Base-by-base conservation (phyloP, 495 filamentous ascomycete genomes). In the Penicillium parvum region DNA sequence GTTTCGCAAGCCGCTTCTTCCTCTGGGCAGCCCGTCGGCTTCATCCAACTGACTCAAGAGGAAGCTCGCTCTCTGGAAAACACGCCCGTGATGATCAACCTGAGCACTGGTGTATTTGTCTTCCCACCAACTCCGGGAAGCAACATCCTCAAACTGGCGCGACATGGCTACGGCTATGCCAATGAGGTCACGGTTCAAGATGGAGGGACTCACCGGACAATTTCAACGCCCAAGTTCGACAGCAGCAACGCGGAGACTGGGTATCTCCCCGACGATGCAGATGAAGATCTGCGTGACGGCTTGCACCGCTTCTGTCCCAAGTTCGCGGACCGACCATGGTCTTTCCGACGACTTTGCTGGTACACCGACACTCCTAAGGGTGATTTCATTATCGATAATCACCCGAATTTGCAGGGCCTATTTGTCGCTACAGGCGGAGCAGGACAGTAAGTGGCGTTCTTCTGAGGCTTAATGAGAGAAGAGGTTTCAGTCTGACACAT, bases 401-500 rank as follows among this genome's bases (percentile, higher is more conserved):
- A 89, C 48, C 85, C 86, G 0, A 53, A 50, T 2, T 73, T 75
- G 48, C 46, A 71, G 22, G 75, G 77, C 3, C 58, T 92, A 16
- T 88, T 92, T 52, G 50, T 94, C 11, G 81, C 85, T 0, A 88
- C 82, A 3, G 88, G 88, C 3, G 88, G 84, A 1, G 82, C 78
- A 41, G 87, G 88, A 11, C 88, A 94, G 61, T 65, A 49, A 58
- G 61, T 53, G 12, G 1, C 36, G 23, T 28, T 34, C 3, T 5
- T 12, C 6, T 12, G 7, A 10, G 32, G 21, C 27, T 26, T 15
- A 16, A 22, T 0, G 11, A 5, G 12, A 19, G 10, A 3, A n/a
- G n/a, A n/a, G n/a, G n/a, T n/a, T 18, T 19, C 6, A 25, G 10
- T 39, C 47, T 55, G 38, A 56, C 23, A 2, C 18, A 0, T 15